Evolutionary conservation across 805 yeast genomes (phyloP), one percentile per base, ranked within the genome.

Genomic region (Cyberlindnera euphorbiiphila): DNA sequence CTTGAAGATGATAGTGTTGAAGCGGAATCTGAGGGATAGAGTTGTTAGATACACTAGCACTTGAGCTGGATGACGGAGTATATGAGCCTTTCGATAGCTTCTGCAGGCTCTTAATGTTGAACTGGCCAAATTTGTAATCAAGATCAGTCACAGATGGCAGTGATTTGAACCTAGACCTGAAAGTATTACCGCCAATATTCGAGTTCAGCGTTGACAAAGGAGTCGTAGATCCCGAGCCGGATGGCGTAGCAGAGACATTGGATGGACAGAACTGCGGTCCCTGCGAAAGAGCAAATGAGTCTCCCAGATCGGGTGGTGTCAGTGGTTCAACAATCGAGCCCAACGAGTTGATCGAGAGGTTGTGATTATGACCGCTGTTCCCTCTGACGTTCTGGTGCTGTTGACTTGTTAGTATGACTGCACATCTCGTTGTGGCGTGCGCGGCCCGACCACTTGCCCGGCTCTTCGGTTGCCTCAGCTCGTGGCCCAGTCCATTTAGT

Each of bases 321-420:
- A 72, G 59, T 8, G 78, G 78, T 47, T 72, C 78, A 19, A 69
- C 62, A 25, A 72, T 42, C 16, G 76, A 70, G 17, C 57, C 56
- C 29, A 66, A 52, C 11, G 72, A 68, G 46, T 69, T 68, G 47
- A 53, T 47, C 8, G 59, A 54, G 2, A 46, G 38, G 25, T 40
- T 54, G 34, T 46, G 58, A 10, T 46, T 50, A 42, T 54, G 59
- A n/a, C n/a, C n/a, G n/a, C n/a, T n/a, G 29, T 33, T 41, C 20
- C 39, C 28, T 31, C 43, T 45, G 17, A 46, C 53, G 37, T 47
- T 44, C 35, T 43, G n/a, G n/a, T n/a, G 41, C 51, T 49, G 36
- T 4, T 18, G 27, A 23, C 12, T 12, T 42, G 46, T 42, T 42
- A 45, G 46, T 37, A 27, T n/a, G n/a, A n/a, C n/a, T n/a, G n/a